A percentile compares a stretch with the other conserved stretches of the same genome.
Conservation (phyloP, 2,329 filamentous ascomycete genomes). For the Madurella mycetomatis region DNA sequence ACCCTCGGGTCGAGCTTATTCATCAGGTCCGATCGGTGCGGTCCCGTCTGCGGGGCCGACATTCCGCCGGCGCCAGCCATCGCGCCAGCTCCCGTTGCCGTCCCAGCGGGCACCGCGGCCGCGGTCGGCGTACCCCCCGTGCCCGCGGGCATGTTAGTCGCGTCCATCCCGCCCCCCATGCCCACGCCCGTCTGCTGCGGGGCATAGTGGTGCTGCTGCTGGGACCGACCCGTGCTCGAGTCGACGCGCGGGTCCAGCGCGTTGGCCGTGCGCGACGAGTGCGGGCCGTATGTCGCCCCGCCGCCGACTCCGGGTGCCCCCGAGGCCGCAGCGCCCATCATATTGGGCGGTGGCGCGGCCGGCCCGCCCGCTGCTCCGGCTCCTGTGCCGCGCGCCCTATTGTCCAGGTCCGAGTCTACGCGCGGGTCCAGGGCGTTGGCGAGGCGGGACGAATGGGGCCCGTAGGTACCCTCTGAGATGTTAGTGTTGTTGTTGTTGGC, state of each 20-base stretch:
- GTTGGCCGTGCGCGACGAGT: constrained; percentile 19
- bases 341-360: background rate
- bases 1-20: constrained; percentile 41
- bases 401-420: constrained; percentile 18
- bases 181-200: background rate
- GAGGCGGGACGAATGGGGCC: constrained; percentile 15
- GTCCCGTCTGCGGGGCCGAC: constrained; percentile 37
- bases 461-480: constrained; percentile 20
- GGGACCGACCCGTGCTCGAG: constrained; percentile 8
- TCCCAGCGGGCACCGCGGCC: background rate
- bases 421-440: constrained; percentile 23
- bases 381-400: background rate
- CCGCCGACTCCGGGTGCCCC: background rate
- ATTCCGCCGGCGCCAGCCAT: background rate
- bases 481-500: background rate
- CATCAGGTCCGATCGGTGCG: constrained; percentile 37
- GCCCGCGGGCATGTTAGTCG: background rate
- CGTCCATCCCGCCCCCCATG: background rate
- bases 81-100: no score
- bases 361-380: background rate
- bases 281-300: constrained; percentile 22
- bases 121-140: background rate
- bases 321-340: background rate
- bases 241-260: constrained; percentile 23
- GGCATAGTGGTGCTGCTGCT: no score